phyloP scores from a whole-genome alignment of 2,329 filamentous ascomycete genomes.

The Akanthomyces uredinophilus region DNA sequence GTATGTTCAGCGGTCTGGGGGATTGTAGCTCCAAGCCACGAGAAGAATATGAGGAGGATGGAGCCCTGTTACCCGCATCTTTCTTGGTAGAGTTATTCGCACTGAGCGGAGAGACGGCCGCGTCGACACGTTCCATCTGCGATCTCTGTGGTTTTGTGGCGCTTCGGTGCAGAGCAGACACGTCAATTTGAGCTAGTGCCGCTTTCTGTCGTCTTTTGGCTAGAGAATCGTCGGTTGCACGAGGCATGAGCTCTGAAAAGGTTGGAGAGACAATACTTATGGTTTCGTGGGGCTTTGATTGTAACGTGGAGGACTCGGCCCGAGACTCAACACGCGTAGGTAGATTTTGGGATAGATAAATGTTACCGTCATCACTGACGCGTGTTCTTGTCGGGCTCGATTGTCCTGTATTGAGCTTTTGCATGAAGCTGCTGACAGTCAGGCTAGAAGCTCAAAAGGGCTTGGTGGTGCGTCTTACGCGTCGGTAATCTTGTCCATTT shows the following conservation, averaged over 20 bases:
- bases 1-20: constrained; percentile 21
- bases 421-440: constrained; percentile 10
- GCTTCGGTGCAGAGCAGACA: not conserved
- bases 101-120: constrained; percentile 25
- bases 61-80: constrained; percentile 17
- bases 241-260: constrained; percentile 30
- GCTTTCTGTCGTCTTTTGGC: constrained; percentile 27
- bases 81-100: constrained; percentile 15
- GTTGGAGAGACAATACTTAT: constrained; percentile 21
- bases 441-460: constrained; percentile 7
- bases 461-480: constrained; percentile 30
- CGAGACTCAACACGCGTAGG: not conserved
- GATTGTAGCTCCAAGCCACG: constrained; percentile 17
- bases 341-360: not conserved
- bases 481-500: constrained; percentile 43
- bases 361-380: constrained; percentile 17
- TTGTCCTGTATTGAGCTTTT: constrained; percentile 26
- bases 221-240: constrained; percentile 19
- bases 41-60: constrained; percentile 24
- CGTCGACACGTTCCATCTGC: constrained; percentile 12
- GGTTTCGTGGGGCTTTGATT: constrained; percentile 5
- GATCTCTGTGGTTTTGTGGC: not conserved
- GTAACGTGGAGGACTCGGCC: constrained; percentile 1
- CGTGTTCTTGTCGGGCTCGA: constrained; percentile 1
- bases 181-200: not conserved